Percentiles rank a stretch among this genome's conserved stretches.
Conservation (phyloP, 2,329 filamentous ascomycete genomes). For the Aspergillus hiratsukae region DNA sequence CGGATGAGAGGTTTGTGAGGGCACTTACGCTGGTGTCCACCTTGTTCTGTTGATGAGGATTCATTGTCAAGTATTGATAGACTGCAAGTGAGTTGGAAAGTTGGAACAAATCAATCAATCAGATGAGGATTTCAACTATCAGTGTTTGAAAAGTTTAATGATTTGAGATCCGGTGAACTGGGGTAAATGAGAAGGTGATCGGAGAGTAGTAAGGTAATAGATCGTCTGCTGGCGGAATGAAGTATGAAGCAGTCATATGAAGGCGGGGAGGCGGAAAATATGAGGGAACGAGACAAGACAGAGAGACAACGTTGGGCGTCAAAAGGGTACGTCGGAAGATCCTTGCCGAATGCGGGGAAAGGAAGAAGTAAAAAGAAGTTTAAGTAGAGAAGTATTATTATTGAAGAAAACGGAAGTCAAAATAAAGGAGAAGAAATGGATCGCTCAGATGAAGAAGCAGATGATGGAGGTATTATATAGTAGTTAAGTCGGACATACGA, state of each 20-base stretch:
- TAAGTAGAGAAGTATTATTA: too few relatives aligned
- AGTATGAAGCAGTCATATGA: not conserved
- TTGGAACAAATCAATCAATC: constrained; percentile 2
- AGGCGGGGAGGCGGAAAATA: not conserved
- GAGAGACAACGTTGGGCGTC: not conserved
- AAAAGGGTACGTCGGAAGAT: not conserved
- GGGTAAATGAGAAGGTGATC: not conserved
- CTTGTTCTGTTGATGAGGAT: constrained; percentile 98
- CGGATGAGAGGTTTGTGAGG: not conserved
- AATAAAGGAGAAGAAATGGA: not conserved
- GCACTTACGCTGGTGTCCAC: constrained; percentile 83
- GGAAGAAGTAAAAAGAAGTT: too few relatives aligned
- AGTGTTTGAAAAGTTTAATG: not conserved
- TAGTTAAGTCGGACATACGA: not conserved
- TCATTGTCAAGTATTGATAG: constrained; percentile 58
- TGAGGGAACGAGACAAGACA: not conserved
- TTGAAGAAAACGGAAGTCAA: not conserved
- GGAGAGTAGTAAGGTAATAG: not conserved
- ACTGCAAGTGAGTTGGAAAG: not conserved
- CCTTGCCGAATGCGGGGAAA: not conserved
- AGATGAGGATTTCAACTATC: not conserved
- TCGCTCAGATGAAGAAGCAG: not conserved
- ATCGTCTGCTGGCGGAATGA: not conserved
- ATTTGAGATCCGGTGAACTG: not conserved
- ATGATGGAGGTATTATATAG: not conserved